phyloP scores from a whole-genome alignment of 805 yeast species.

The Pichia exigua region DNA sequence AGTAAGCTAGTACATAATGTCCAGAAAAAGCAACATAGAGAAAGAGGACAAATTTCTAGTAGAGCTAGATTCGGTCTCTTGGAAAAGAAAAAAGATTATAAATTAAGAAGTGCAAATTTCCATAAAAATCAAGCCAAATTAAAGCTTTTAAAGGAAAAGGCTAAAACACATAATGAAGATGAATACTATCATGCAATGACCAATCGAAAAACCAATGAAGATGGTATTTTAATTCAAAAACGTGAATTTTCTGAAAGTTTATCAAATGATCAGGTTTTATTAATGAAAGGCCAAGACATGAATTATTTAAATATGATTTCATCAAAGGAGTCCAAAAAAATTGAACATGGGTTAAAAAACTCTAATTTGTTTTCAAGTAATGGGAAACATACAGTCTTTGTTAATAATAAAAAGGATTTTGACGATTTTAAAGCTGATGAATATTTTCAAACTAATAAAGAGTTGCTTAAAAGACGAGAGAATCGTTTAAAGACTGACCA shows the following conservation, averaged over 20 bases:
- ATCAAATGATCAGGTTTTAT: constrained; percentile 66
- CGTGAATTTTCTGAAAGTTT: constrained; percentile 51
- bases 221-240: constrained; percentile 61
- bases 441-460: constrained; percentile 63
- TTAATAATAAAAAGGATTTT: constrained; percentile 52
- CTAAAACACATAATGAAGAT: constrained; percentile 75
- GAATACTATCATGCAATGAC: constrained; percentile 96
- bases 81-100: constrained; percentile 88
- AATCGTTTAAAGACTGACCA: constrained; percentile 64
- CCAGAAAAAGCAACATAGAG: constrained; percentile 94
- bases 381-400: constrained; percentile 83
- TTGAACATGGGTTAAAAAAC: constrained; percentile 46
- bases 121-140: constrained; percentile 56
- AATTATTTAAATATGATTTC: constrained; percentile 76
- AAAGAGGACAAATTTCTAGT: constrained; percentile 77
- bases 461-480: constrained; percentile 54
- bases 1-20: constrained; percentile 79
- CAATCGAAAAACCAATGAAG: constrained; percentile 52
- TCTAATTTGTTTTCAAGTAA: constrained; percentile 41
- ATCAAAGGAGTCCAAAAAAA: constrained; percentile 57
- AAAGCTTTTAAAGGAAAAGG: constrained; percentile 67
- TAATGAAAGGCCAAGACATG: constrained; percentile 85
- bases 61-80: constrained; percentile 74
- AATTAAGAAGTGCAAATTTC: constrained; percentile 45
- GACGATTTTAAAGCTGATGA: constrained; percentile 53